Base-by-base conservation (phyloP, 2,329 filamentous ascomycete genomes). In the Cordyceps pruinosa region DNA sequence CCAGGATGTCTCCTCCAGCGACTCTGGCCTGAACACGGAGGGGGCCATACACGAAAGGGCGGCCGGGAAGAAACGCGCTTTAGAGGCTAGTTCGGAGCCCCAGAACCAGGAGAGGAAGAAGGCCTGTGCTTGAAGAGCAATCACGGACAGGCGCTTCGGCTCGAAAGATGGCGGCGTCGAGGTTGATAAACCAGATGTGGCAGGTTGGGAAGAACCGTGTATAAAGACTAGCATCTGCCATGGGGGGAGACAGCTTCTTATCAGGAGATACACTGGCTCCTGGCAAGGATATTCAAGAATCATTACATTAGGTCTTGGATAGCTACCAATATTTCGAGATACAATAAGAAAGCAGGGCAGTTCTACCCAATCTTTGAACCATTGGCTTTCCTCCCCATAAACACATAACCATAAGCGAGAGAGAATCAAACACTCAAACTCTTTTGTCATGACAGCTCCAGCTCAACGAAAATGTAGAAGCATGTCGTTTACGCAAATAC, bases 271-370 rank as follows among this genome's bases (percentile, higher is more conserved):
- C n/a, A n/a, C n/a, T 41, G 37, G 8, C 15, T 10, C 37, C 21
- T 10, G 5, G 37, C 37, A 39, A 19, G 12, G n/a, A 41, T 19
- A 7, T 4, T 19, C 2, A 25, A 44, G 5, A 25, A 34, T 35
- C 28, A 44, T 44, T 53, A 53, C 50, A 53, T 53, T 53, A 53
- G 28, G 26, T 53, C n/a, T 42, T 50, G 5, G 44, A 25, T 44
- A 53, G 26, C 26, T 53, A 44, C 50, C 37, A 34, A 34, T 53
- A 32, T 6, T 44, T 15, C 37, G 9, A 44, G 28, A 44, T 53
- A 53, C 28, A 26, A 52, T 44, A 35, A 23, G 37, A 25, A 51
- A 19, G 34, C 3, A 3, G n/a, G n/a, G 19, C 19, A 25, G 10
- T n/a, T n/a, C n/a, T n/a, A 25, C 13, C 49, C 49, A 23, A 30